Conservation (phyloP, 257 asterid species). For the Echium plantagineum region DNA sequence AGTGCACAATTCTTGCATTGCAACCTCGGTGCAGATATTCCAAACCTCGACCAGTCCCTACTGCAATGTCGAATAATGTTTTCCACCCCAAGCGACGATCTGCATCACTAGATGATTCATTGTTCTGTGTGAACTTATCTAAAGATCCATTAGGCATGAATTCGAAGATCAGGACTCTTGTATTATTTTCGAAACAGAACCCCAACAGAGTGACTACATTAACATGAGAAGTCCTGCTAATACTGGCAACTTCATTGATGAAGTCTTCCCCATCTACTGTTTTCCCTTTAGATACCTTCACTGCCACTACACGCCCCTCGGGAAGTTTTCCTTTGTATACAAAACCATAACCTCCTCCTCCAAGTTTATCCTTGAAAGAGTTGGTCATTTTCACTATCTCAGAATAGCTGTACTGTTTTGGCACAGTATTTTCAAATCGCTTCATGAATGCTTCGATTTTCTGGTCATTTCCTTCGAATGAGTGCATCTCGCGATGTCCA, state of each 20-base stretch:
- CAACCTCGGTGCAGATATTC: conserved; percentile 67
- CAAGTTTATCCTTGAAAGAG: conserved; percentile 56
- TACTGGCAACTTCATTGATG: conserved; percentile 66
- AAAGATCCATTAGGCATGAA: conserved; percentile 81
- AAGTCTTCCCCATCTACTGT: conserved; percentile 61
- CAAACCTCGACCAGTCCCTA: conserved; percentile 65
- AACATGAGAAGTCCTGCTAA: conserved; percentile 79
- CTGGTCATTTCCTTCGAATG: too few species aligned
- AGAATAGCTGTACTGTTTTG: conserved; percentile 42
- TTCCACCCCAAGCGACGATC: conserved; percentile 58
- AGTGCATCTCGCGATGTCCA: too few species aligned
- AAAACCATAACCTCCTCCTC: conserved; percentile 74
- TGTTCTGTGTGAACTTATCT: conserved; percentile 54
- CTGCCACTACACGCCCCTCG: conserved; percentile 63
- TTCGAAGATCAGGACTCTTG: conserved; percentile 52
- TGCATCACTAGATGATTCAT: conserved; percentile 33
- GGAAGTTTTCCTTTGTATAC: conserved; percentile 73
- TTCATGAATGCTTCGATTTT: too few species aligned
- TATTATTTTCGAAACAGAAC: conserved; percentile 53
- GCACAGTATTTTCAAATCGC: conserved; percentile 23
- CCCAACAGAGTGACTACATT: conserved; percentile 73
- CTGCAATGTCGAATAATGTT: conserved; percentile 55
- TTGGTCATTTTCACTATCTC: conserved; percentile 53
- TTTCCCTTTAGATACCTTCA: conserved; percentile 44
- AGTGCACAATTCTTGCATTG: conserved; percentile 58